A percentile compares a stretch with the other conserved stretches of the same genome.
Conservation (phyloP, 192 early-diverging fungal genomes). For the Obelidium mucronatum region DNA sequence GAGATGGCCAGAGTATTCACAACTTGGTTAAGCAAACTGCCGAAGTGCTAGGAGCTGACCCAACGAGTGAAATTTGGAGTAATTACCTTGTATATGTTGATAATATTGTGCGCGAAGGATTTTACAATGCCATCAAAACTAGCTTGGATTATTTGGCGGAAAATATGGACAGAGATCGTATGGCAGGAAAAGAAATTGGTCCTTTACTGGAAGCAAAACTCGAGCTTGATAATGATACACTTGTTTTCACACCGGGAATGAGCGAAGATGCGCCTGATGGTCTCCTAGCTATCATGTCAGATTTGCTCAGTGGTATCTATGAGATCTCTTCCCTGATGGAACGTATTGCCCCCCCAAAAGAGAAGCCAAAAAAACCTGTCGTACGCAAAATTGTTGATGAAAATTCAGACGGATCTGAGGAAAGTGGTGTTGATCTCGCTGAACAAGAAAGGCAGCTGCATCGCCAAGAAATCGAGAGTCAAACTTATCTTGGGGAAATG, state of each 20-base stretch:
- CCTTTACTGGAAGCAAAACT: conserved; percentile 67
- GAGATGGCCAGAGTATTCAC: conserved; percentile 60
- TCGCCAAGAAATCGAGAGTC: conserved; percentile 53
- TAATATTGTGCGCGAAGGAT: conserved; percentile 61
- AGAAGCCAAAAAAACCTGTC: conserved; percentile 3
- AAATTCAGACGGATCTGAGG: conserved; percentile 23
- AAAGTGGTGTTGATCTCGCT: conserved; percentile 37
- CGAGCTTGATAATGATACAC: conserved; percentile 61
- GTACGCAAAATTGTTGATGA: conserved; percentile 1
- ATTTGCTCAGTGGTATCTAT: conserved; percentile 65
- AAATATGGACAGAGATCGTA: conserved; percentile 63
- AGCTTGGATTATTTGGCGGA: conserved; percentile 64
- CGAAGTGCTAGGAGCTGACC: conserved; percentile 53
- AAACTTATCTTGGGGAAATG: conserved; percentile 68
- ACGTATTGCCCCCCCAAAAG: conserved; percentile 50
- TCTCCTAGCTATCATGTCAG: conserved; percentile 53
- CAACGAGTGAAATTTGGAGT: conserved; percentile 54
- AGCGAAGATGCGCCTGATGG: conserved; percentile 60
- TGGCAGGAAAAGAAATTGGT: conserved; percentile 53
- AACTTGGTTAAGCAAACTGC: conserved; percentile 59
- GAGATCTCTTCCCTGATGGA: conserved; percentile 63
- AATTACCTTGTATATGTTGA: conserved; percentile 64
- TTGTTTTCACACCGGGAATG: conserved; percentile 69
- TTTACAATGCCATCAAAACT: conserved; percentile 59
- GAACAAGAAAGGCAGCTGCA: conserved; percentile 33